phyloP scores from a whole-genome alignment of 176 grass and related monocot species.

The Lolium rigidum region DNA sequence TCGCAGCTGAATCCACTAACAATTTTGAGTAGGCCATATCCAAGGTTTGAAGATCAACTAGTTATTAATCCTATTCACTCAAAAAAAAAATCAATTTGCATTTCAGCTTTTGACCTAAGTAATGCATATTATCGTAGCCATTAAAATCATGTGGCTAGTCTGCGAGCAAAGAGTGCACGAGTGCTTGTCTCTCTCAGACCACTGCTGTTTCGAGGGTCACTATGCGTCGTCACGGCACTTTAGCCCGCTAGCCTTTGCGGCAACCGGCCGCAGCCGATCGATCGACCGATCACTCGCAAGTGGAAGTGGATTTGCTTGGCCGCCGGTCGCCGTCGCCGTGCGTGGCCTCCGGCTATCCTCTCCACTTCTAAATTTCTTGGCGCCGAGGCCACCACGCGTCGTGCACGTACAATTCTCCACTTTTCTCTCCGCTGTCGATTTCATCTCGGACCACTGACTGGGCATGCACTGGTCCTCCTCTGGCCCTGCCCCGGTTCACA shows the following conservation, averaged over 20 bases:
- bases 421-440: background rate
- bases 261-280: conserved; percentile 12
- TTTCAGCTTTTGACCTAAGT: background rate
- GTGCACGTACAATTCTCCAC: background rate
- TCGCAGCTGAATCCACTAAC: background rate
- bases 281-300: background rate
- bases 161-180: background rate
- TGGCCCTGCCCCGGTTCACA: background rate
- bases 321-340: background rate
- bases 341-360: background rate
- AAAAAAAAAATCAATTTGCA: background rate
- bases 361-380: background rate
- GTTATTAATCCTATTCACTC: background rate
- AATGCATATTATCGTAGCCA: background rate
- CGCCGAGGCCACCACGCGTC: background rate
- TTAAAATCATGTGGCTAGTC: background rate
- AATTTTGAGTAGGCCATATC: background rate
- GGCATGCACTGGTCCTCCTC: background rate
- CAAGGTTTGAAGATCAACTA: background rate
- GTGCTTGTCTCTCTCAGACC: background rate
- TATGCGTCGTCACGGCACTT: background rate
- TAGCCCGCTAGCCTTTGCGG: background rate
- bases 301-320: conserved; percentile 7
- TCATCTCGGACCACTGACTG: conserved; percentile 9
- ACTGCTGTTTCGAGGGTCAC: background rate